Evolutionary conservation across 768 basidiomycete species (phyloP), one percentile per base, ranked within the genome.

Genomic region (Lactifluus pinguis): DNA sequence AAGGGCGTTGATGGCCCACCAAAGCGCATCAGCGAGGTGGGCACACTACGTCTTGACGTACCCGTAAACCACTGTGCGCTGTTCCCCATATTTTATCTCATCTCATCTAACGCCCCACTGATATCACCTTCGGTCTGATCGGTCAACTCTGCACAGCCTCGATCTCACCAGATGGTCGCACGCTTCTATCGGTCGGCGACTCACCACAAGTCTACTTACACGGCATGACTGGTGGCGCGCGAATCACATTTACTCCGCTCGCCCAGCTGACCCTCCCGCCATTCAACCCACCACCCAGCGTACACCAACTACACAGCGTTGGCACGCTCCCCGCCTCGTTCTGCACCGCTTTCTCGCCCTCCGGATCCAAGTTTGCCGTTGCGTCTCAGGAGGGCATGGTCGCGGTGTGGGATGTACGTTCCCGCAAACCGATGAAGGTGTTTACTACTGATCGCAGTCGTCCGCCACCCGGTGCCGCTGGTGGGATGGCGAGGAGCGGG

Each of bases 111-210:
- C 5, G 15, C 55, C 30, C 41, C 8, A 10, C 15, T 47, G 15
- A 58, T 53, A 55, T 36, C 25, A 48, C 44, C 59, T 41, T 30
- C 60, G 29, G 44, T 25, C 29, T 64, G n/a, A 63, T 45, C 65
- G 52, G 64, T 55, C 45, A 58, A 45, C 44, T 19, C 62, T 50
- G 45, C 48, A 56, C 66, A 95, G 92, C 90, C 4, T 93, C 93
- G 9, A 81, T 98, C 66, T 93, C 92, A 0, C 92, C 92, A 0
- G 91, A 95, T 68, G 88, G 92, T 1, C 81, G 83, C 49, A 92
- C 87, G 0, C 79, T 98, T 14, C 81, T 97, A 1, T 92, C 87
- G 3, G 94, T 95, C 0, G 94, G 95, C 25, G 94, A 98, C 70
- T 93, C 92, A 10, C 83, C 85, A 48, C 86, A 91, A 59, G 85